Evolutionary conservation across 2,329 filamentous ascomycete species (phyloP).

Genomic region (Fusarium tupiense): DNA sequence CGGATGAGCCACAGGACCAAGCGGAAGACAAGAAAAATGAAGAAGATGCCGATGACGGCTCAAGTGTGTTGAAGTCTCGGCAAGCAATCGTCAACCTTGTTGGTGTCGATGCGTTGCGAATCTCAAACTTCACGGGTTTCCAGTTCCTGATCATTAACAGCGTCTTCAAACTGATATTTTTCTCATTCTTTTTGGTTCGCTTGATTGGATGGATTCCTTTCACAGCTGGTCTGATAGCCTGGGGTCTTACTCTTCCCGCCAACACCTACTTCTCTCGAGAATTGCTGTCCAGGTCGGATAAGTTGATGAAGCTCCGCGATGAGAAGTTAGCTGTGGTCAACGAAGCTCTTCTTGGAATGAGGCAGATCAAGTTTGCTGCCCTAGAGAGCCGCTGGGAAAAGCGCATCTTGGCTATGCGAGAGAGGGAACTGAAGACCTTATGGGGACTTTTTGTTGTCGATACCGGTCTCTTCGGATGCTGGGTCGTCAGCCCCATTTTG

Average conservation of each 20-base stretch:
- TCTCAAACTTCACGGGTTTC: conserved; percentile 74
- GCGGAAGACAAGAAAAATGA: conserved; percentile 60
- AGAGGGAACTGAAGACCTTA: conserved; percentile 72
- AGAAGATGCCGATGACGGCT: conserved; percentile 56
- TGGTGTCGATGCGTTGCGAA: conserved; percentile 76
- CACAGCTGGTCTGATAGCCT: conserved; percentile 70
- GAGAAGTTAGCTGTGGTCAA: conserved; percentile 79
- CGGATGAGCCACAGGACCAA: conserved; percentile 45
- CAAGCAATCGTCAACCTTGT: conserved; percentile 82
- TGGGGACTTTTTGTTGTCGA: conserved; percentile 75
- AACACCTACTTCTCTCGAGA: conserved; percentile 74
- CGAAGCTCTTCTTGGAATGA: conserved; percentile 80
- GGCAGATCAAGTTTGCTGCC: conserved; percentile 87
- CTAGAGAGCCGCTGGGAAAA: conserved; percentile 79
- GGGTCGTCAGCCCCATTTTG: conserved; percentile 78
- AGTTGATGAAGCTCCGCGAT: conserved; percentile 79
- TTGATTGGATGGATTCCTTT: conserved; percentile 79
- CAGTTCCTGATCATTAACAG: conserved; percentile 73
- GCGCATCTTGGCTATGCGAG: conserved; percentile 70
- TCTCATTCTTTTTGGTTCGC: conserved; percentile 71
- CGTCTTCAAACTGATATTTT: conserved; percentile 70
- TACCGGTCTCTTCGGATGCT: conserved; percentile 70
- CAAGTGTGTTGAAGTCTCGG: conserved; percentile 55
- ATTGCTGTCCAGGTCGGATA: conserved; percentile 72
- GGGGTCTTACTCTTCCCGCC: conserved; percentile 71